Base-by-base conservation (phyloP, 106 monocot genomes). In the Allium fistulosum region DNA sequence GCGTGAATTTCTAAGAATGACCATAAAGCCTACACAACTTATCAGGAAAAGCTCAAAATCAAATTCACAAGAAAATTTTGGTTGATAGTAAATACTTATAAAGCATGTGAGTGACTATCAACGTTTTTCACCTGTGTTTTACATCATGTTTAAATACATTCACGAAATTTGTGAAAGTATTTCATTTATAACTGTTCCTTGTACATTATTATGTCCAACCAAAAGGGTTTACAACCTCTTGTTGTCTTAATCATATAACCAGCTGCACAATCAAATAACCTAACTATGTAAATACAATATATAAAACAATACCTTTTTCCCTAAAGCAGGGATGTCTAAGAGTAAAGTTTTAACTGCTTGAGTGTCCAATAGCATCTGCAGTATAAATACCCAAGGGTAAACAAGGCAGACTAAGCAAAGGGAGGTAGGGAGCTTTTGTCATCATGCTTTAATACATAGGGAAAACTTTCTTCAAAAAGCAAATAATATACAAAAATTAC, bases 361-460 rank as follows among this genome's bases (percentile, higher is more conserved):
- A 66, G 97, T 99, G 64, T 99, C 97, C 49, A 99, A 70, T 58
- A 99, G 66, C 97, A 99, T 99, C 97, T 99, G 73, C 66, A 71
- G 48, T 57, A 55, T 5, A 55, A 55, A 55, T 26, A 47, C 61
- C 53, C 53, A 55, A 55, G 15, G 27, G 27, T 14, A 55, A 22
- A 74, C 47, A 16, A 46, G 9, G 46, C 10, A 56, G 18, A 47
- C 60, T 50, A 71, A 62, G 7, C 51, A 47, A 17, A 66, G 17
- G 16, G 9, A 51, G 17, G 10, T 1, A 51, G 49, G 18, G 4
- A 66, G 4, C 18, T 12, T 4, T 17, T 18, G 18, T 50, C 48
- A 12, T 27, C 9, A 9, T 47, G 11, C 10, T 8, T 1, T 49
- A 16, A 4, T 65, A 53, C 10, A 7, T 9, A 14, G 53, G 6